phyloP scores from a whole-genome alignment of 2,329 filamentous ascomycete species.

The Lachnellula arida region DNA sequence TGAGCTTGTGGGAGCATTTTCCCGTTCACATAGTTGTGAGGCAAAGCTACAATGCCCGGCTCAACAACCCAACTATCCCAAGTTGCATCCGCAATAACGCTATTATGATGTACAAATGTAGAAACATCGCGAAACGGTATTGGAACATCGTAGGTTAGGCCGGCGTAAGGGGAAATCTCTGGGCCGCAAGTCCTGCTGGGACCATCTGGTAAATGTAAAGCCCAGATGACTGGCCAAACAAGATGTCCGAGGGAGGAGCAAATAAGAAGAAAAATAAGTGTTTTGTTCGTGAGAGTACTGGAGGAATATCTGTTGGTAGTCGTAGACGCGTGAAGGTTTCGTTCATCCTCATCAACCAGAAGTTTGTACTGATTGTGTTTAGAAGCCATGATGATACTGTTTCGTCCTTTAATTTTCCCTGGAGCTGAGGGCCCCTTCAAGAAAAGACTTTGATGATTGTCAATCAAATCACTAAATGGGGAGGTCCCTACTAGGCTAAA shows the following conservation, averaged over 20 bases:
- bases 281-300: background rate
- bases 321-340: background rate
- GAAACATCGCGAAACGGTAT: background rate
- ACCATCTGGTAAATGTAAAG: background rate
- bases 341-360: background rate
- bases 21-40: background rate
- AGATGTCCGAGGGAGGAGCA: background rate
- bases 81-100: background rate
- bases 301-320: background rate
- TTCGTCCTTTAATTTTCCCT: no score
- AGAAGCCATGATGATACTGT: no score
- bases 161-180: background rate
- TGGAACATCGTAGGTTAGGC: background rate
- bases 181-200: background rate
- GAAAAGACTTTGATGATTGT: no score
- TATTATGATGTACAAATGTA: background rate
- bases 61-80: constrained; percentile 1
- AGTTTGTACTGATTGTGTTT: no score
- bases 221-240: background rate
- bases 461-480: no score
- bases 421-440: no score
- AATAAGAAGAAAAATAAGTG: background rate
- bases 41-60: background rate
- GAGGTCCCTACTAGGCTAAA: no score
- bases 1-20: constrained; percentile 1